Percentiles rank a stretch among this genome's conserved stretches.
Evolutionary conservation across 2,329 filamentous ascomycete genomes (phyloP).

Genomic region (Hymenoscyphus scutula): DNA sequence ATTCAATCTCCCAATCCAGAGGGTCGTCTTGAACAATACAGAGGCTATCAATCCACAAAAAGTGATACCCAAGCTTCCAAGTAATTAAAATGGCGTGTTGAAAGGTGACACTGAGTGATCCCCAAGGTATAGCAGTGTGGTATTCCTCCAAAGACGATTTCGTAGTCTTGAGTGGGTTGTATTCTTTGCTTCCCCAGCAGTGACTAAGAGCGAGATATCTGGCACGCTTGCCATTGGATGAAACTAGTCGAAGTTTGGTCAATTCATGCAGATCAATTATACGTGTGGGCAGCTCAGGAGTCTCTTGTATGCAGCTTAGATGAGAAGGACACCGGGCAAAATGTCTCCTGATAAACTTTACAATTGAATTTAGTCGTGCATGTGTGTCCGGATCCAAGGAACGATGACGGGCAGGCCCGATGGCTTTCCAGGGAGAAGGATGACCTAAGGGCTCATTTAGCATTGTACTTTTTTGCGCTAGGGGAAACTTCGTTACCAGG

Average conservation of each 20-base stretch:
- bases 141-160: neutral
- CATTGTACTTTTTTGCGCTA: neutral
- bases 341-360: neutral
- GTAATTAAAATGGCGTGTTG: neutral
- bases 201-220: neutral
- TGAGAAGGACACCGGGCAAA: neutral
- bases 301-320: neutral
- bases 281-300: neutral
- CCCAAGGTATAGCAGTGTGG: neutral
- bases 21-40: conserved; percentile 13
- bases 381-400: too few species aligned
- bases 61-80: neutral
- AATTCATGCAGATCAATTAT: neutral
- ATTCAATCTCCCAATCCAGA: neutral
- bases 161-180: neutral
- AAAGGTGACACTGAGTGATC: neutral
- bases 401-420: neutral
- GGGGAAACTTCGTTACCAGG: neutral
- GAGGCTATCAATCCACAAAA: conserved; percentile 13
- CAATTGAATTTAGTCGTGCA: neutral
- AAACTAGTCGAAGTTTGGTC: neutral
- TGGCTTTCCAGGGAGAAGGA: neutral
- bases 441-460: neutral
- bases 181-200: neutral
- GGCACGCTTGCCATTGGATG: neutral